phyloP scores from a whole-genome alignment of 768 basidiomycete species.

The Boletus rubropictus region DNA sequence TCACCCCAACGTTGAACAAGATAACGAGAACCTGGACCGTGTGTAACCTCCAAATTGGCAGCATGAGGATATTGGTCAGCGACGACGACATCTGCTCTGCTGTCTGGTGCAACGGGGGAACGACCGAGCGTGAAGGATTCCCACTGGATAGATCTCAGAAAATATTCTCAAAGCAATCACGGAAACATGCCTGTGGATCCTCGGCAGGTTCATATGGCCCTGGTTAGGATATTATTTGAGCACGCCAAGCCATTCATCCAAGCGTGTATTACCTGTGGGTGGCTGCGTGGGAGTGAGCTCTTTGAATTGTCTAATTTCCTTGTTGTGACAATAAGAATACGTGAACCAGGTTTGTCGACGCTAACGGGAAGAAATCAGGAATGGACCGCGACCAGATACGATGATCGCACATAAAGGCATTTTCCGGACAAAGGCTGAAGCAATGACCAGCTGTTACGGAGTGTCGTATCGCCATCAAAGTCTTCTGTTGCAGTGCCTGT shows the following conservation, averaged over 20 bases:
- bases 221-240: conserved; percentile 31
- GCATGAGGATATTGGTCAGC: conserved; percentile 60
- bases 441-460: conserved; percentile 76
- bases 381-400: conserved; percentile 23
- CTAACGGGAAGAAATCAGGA: conserved; percentile 41
- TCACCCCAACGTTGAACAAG: conserved; percentile 89
- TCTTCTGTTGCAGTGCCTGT: conserved; percentile 44
- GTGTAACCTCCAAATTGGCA: conserved; percentile 71
- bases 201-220: conserved; percentile 76
- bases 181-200: conserved; percentile 66
- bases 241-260: conserved; percentile 15
- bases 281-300: conserved; percentile 64
- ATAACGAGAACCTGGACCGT: conserved; percentile 77
- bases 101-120: conserved; percentile 54
- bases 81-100: conserved; percentile 59
- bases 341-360: conserved; percentile 94
- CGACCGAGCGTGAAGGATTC: conserved; percentile 74
- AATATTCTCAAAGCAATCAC: conserved; percentile 19
- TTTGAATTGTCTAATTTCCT: conserved; percentile 93
- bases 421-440: conserved; percentile 72
- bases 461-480: conserved; percentile 53
- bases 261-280: conserved; percentile 50
- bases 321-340: conserved; percentile 93
- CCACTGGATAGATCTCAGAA: conserved; percentile 43
- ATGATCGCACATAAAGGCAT: conserved; percentile 75